phyloP scores from a whole-genome alignment of 1,284 basidiomycete species.

The Ceratobasidium sp. region DNA sequence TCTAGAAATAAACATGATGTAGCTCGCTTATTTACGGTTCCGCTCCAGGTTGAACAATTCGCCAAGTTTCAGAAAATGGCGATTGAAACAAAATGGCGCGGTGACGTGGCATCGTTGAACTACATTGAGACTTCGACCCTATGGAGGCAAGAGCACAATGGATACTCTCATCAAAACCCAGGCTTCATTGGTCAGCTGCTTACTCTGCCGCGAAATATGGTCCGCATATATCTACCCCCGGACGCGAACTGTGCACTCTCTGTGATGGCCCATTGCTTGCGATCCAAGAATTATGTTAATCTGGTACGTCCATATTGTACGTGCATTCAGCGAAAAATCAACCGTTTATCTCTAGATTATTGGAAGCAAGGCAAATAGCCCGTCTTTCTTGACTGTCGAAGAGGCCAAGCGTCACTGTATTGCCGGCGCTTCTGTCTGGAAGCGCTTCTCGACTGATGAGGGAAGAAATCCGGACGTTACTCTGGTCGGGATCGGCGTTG shows the following conservation, averaged over 20 bases:
- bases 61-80: slow-evolving; percentile 86
- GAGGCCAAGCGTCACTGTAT: slow-evolving; percentile 65
- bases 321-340: neutral
- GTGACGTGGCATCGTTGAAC: slow-evolving; percentile 75
- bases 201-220: slow-evolving; percentile 72
- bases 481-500: slow-evolving; percentile 75
- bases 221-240: slow-evolving; percentile 87
- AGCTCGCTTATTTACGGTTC: slow-evolving; percentile 46
- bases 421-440: slow-evolving; percentile 77
- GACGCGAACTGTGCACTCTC: slow-evolving; percentile 86
- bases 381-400: slow-evolving; percentile 39
- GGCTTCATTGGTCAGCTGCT: slow-evolving; percentile 85
- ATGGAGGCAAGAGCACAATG: slow-evolving; percentile 69
- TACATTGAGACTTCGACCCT: slow-evolving; percentile 84
- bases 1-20: slow-evolving; percentile 58
- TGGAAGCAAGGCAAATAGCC: slow-evolving; percentile 41
- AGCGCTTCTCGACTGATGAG: slow-evolving; percentile 71
- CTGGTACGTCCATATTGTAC: slow-evolving; percentile 47
- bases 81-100: slow-evolving; percentile 77
- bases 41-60: slow-evolving; percentile 64
- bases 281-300: slow-evolving; percentile 84
- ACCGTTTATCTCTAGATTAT: slow-evolving; percentile 35
- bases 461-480: slow-evolving; percentile 73
- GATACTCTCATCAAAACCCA: slow-evolving; percentile 84
- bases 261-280: slow-evolving; percentile 76